These are phyloP conservation scores for Fusarium staphyleae DNA, from an alignment of 2,329 filamentous ascomycete species.

Conservation along the genomic window DNA sequence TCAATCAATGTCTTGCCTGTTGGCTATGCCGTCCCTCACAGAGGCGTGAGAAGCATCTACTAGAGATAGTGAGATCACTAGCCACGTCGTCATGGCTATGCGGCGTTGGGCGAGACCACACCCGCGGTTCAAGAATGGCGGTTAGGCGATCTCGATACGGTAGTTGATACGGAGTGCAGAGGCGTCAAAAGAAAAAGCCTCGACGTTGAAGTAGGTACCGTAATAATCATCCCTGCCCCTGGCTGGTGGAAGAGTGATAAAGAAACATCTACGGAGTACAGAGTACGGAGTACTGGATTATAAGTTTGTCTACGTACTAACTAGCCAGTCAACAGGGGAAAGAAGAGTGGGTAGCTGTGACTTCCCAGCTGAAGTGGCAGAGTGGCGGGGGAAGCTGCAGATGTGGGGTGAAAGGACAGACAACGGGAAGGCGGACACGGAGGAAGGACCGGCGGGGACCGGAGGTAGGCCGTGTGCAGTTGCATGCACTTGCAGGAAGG, in stretches of 20 bases:
- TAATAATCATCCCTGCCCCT: too few relatives aligned
- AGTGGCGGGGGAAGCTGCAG: constrained; percentile 31
- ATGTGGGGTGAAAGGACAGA: constrained; percentile 21
- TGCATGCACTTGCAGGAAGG: constrained; percentile 35
- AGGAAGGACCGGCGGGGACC: constrained; percentile 34
- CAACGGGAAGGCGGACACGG: constrained; percentile 16
- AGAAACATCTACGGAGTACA: not conserved
- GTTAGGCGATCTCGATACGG: constrained; percentile 7
- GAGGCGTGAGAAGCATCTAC: constrained; percentile 2
- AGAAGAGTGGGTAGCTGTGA: constrained; percentile 20
- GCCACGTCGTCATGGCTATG: constrained; percentile 20
- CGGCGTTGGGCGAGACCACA: constrained; percentile 24
- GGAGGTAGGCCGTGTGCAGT: constrained; percentile 37
- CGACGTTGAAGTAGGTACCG: too few relatives aligned
- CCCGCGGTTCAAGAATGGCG: not conserved
- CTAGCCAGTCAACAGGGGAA: constrained; percentile 13
- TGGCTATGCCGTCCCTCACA: constrained; percentile 22
- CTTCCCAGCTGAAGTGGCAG: constrained; percentile 19
- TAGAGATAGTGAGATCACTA: constrained; percentile 27
- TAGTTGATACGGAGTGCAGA: constrained; percentile 8
- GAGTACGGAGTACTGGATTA: too few relatives aligned
- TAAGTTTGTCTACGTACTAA: not conserved
- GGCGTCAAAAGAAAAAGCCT: too few relatives aligned
- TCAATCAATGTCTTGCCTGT: constrained; percentile 29
- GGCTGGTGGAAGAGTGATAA: not conserved